These are phyloP conservation scores for Knoxdaviesia proteae DNA, from an alignment of 2,329 filamentous ascomycete genomes.

Conservation along the genomic window DNA sequence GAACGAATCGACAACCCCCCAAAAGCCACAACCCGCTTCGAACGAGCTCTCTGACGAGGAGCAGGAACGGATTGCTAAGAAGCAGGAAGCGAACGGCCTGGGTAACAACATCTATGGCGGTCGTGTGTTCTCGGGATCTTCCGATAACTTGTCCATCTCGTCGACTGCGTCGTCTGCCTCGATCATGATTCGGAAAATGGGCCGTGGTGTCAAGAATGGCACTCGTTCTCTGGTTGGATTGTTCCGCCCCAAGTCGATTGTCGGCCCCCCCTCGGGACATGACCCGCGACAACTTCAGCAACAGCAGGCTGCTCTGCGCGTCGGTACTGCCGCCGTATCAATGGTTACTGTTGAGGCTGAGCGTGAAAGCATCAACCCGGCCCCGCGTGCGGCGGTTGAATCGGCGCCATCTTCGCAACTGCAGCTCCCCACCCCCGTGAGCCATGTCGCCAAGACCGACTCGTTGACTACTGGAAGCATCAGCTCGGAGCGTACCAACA, in stretches of 20 bases:
- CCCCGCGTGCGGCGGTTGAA: conserved; percentile 20
- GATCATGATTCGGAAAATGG: conserved; percentile 96
- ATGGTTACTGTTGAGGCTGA: conserved; percentile 95
- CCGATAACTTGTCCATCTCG: conserved; percentile 81
- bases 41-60: conserved; percentile 62
- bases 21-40: conserved; percentile 14
- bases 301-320: conserved; percentile 42
- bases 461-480: conserved; percentile 8
- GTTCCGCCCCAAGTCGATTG: conserved; percentile 82
- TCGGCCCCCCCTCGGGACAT: conserved; percentile 58
- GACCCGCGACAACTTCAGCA: conserved; percentile 18
- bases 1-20: neutral
- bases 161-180: conserved; percentile 80
- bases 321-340: conserved; percentile 48
- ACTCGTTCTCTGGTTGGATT: conserved; percentile 78
- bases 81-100: conserved; percentile 80
- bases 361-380: conserved; percentile 61
- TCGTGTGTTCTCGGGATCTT: conserved; percentile 72
- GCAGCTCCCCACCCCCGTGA: too few relatives aligned
- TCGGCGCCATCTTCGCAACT: too few relatives aligned
- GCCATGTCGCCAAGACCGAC: too few relatives aligned
- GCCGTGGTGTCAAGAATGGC: conserved; percentile 91
- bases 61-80: conserved; percentile 74
- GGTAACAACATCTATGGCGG: conserved; percentile 87
- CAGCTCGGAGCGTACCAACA: conserved; percentile 28